Evolutionary conservation across 805 yeast species (phyloP).

Genomic region (Sugiyamaella valdiviana): DNA sequence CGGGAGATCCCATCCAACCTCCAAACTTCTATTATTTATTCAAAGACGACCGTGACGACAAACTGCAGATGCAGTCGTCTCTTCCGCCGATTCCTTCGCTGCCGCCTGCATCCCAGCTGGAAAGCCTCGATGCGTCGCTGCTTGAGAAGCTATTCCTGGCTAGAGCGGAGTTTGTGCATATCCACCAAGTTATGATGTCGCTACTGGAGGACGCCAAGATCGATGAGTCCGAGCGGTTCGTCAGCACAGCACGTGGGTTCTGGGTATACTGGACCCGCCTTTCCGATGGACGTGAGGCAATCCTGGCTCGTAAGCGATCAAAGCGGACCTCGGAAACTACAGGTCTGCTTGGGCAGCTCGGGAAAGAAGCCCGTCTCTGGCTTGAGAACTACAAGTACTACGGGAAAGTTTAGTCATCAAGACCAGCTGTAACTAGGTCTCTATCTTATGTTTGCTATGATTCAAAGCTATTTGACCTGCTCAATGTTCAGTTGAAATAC

Average conservation of each 20-base stretch:
- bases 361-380: constrained; percentile 26
- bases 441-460: too few relatives aligned
- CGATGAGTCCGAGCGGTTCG: constrained; percentile 19
- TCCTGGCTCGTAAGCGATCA: constrained; percentile 24
- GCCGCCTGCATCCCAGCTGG: constrained; percentile 13
- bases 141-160: constrained; percentile 11
- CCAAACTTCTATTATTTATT: constrained; percentile 21
- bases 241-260: constrained; percentile 23
- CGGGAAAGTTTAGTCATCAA: constrained; percentile 13
- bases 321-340: constrained; percentile 10
- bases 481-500: too few relatives aligned
- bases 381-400: constrained; percentile 22
- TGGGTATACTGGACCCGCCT: constrained; percentile 26
- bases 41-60: constrained; percentile 8
- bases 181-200: constrained; percentile 16
- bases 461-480: too few relatives aligned
- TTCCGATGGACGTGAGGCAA: constrained; percentile 17
- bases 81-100: constrained; percentile 19
- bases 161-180: constrained; percentile 18
- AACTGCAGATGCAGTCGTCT: constrained; percentile 16
- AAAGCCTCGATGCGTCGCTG: constrained; percentile 8
- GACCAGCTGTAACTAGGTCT: too few relatives aligned
- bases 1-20: background rate
- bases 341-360: constrained; percentile 23
- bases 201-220: constrained; percentile 6